Conservation (phyloP, 2,329 filamentous ascomycete genomes). For the Phoma herbarum region DNA sequence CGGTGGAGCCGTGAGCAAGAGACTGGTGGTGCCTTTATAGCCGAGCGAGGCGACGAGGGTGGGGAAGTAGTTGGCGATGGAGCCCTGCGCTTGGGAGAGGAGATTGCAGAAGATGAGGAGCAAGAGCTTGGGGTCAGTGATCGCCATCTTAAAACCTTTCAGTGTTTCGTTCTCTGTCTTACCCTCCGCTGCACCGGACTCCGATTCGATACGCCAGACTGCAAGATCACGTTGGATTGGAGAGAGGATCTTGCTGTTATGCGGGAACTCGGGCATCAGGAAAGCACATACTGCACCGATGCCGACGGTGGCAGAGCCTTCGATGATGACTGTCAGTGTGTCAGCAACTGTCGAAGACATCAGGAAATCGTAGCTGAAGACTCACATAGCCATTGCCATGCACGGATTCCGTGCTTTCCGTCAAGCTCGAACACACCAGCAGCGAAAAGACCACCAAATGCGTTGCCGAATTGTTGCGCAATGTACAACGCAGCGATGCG, state of each 20-base stretch:
- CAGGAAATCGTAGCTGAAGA: neutral
- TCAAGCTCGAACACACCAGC: constrained; percentile 46
- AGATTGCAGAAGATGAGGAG: constrained; percentile 68
- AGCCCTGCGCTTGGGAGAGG: constrained; percentile 66
- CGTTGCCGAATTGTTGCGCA: constrained; percentile 49
- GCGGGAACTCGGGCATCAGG: constrained; percentile 32
- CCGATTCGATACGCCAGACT: constrained; percentile 32
- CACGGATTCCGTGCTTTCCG: constrained; percentile 35
- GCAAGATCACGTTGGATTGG: constrained; percentile 27
- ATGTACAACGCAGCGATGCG: constrained; percentile 47
- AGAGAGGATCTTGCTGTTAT: constrained; percentile 28
- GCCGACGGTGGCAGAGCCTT: constrained; percentile 30
- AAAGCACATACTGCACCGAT: constrained; percentile 32
- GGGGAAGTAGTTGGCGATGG: constrained; percentile 60
- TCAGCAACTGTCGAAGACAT: neutral
- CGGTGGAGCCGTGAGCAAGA: constrained; percentile 65
- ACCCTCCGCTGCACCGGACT: constrained; percentile 29
- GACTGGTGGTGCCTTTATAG: constrained; percentile 62
- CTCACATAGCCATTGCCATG: constrained; percentile 41
- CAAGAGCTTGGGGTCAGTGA: constrained; percentile 67
- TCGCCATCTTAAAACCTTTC: constrained; percentile 63
- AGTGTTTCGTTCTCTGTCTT: constrained; percentile 53
- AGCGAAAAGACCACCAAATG: constrained; percentile 53
- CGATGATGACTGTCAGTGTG: constrained; percentile 15
- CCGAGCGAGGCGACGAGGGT: constrained; percentile 64